These are phyloP conservation scores for Yamadazyma nakazawae DNA, from an alignment of 805 yeast species.

Conservation along the genomic window DNA sequence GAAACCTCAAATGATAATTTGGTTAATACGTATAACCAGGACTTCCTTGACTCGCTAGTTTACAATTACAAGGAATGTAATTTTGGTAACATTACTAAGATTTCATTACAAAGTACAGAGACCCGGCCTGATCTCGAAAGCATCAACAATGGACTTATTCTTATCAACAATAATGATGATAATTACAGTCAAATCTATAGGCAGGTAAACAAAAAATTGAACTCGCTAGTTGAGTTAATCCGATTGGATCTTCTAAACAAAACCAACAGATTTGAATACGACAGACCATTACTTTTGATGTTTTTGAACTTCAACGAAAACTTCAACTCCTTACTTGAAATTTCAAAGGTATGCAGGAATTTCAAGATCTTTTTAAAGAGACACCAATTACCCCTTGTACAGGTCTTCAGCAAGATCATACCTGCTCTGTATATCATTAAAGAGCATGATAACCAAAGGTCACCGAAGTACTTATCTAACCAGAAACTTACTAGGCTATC, in stretches of 20 bases:
- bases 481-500: slow-evolving; percentile 43
- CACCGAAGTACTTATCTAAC: slow-evolving; percentile 28
- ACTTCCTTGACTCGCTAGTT: slow-evolving; percentile 41
- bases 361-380: slow-evolving; percentile 38
- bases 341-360: slow-evolving; percentile 44
- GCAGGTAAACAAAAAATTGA: slow-evolving; percentile 27
- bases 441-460: slow-evolving; percentile 14
- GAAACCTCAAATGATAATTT: slow-evolving; percentile 19
- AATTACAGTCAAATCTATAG: slow-evolving; percentile 27
- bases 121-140: slow-evolving; percentile 25
- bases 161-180: slow-evolving; percentile 20
- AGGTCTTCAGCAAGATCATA: slow-evolving; percentile 35
- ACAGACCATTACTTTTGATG: slow-evolving; percentile 48
- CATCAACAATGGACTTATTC: slow-evolving; percentile 27
- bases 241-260: slow-evolving; percentile 38
- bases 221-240: slow-evolving; percentile 34
- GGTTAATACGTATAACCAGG: slow-evolving; percentile 25
- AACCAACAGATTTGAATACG: slow-evolving; percentile 40
- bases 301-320: slow-evolving; percentile 45
- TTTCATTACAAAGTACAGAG: slow-evolving; percentile 27
- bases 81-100: slow-evolving; percentile 43
- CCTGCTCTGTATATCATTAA: slow-evolving; percentile 28
- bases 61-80: slow-evolving; percentile 47
- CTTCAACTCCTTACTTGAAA: slow-evolving; percentile 44
- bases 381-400: slow-evolving; percentile 41